Base-by-base conservation (phyloP, 495 filamentous ascomycete genomes). In the Daldinia concentrica region DNA sequence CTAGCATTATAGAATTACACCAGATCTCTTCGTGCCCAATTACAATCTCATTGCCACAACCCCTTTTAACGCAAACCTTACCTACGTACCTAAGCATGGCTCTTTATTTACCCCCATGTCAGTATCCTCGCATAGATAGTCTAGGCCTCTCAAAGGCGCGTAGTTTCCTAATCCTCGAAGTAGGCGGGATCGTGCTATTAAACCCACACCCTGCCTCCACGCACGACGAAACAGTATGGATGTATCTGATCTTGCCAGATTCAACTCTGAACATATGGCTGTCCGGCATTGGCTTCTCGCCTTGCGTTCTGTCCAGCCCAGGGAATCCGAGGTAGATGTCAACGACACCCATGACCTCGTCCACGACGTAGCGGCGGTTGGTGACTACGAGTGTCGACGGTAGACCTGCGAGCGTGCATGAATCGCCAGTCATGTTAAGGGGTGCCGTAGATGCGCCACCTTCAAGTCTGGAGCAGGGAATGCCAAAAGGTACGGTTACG, bases 211-310 rank as follows among this genome's bases (percentile, higher is more conserved):
- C 77, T 1, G 68, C 52, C 52, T 76, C 69, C 7, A 75, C 73
- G 54, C 79, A 79, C 32, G 73, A 72, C 5, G 78, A 76, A 14
- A 79, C 74, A 0, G 79, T 81, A 58, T 83, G 80, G 15, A 77
- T 75, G 37, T 78, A 83, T 50, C 73, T 72, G 6, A 82, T 79
- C 69, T 78, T 77, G 1, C 81, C 79, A 0, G 68, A 71, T 65
- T 82, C 79, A 7, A 82, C 74, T 36, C 81, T 64, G 52, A 82
- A 81, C 54, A 80, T 9, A 32, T 81, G 78, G 54, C 77, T 79
- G 32, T 80, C 77, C 8, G 79, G 77, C 76, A 79, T 80, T 0
- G 77, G 66, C 32, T 68, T 43, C 59, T 75, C 26, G 0, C 69
- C 72, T 58, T 78, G 71, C 4, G 77, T 77, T 9, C 77, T 55